Percentiles rank a stretch among this genome's conserved stretches.
Evolutionary conservation across 257 asterid genomes (phyloP).

Genomic region (Avicennia marina): DNA sequence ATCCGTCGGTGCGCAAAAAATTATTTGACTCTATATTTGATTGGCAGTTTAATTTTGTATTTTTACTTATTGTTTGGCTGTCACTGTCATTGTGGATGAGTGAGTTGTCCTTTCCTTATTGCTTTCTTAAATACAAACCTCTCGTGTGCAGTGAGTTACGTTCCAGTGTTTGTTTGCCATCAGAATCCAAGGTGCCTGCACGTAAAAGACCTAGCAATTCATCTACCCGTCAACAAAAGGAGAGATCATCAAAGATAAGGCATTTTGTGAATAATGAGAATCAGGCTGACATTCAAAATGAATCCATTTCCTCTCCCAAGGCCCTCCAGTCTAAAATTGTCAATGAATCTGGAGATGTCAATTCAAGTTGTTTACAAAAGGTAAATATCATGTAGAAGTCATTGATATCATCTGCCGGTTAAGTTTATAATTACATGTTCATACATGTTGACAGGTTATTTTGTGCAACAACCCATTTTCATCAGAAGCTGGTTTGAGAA

Average conservation of each 20-base stretch:
- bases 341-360: constrained; percentile 20
- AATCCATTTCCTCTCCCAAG: constrained; percentile 29
- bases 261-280: constrained; percentile 28
- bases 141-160: constrained; percentile 44
- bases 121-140: background rate
- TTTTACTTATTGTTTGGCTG: background rate
- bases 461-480: constrained; percentile 26
- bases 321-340: constrained; percentile 14
- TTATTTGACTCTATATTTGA: constrained; percentile 5
- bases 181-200: constrained; percentile 28
- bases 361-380: constrained; percentile 37
- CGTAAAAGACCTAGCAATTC: constrained; percentile 33
- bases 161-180: constrained; percentile 29
- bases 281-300: constrained; percentile 27
- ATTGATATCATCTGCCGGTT: constrained; percentile 1
- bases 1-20: background rate
- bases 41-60: background rate
- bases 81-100: constrained; percentile 6
- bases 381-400: constrained; percentile 25
- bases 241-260: constrained; percentile 37
- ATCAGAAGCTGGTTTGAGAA: constrained; percentile 63
- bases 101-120: background rate
- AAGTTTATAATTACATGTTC: constrained; percentile 15
- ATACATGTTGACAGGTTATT: constrained; percentile 40
- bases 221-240: constrained; percentile 36